Percentiles rank a stretch among this genome's conserved stretches.
phyloP scores from a whole-genome alignment of 768 basidiomycete genomes.

The Phylloporus arenicola region DNA sequence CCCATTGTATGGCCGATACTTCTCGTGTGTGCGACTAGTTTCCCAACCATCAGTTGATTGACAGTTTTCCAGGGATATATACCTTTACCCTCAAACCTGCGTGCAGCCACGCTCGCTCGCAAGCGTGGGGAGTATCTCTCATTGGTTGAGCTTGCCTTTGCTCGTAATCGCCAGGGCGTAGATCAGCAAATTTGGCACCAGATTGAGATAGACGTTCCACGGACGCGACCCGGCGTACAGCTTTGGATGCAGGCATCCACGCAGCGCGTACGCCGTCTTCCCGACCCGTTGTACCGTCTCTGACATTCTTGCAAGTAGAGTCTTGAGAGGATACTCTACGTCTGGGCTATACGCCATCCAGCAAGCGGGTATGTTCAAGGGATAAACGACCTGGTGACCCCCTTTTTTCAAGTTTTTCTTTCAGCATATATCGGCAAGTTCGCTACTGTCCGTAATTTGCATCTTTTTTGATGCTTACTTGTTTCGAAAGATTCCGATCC shows the following conservation, averaged over 20 bases:
- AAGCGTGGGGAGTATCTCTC: conserved; percentile 92
- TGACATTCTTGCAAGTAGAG: conserved; percentile 47
- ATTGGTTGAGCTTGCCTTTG: conserved; percentile 85
- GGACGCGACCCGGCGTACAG: conserved; percentile 85
- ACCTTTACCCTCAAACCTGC: conserved; percentile 74
- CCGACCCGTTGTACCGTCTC: conserved; percentile 1
- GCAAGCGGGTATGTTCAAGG: conserved; percentile 99
- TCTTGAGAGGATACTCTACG: conserved; percentile 91
- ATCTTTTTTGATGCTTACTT: conserved; percentile 3
- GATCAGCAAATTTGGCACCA: conserved; percentile 99
- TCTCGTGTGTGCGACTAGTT: conserved; percentile 51
- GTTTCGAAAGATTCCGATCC: conserved; percentile 73
- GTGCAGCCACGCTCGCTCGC: conserved; percentile 69
- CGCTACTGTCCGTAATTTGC: neutral
- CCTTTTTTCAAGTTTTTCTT: conserved; percentile 96
- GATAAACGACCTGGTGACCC: conserved; percentile 96
- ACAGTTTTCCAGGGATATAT: conserved; percentile 64
- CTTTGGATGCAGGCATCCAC: conserved; percentile 90
- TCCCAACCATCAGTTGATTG: conserved; percentile 1
- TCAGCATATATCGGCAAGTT: conserved; percentile 85
- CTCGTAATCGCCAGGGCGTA: conserved; percentile 74
- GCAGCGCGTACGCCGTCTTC: conserved; percentile 63
- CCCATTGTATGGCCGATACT: conserved; percentile 93
- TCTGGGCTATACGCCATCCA: conserved; percentile 98
- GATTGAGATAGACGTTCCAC: conserved; percentile 96